A percentile compares a stretch with the other conserved stretches of the same genome.
These are phyloP conservation scores for Salix brachista DNA, from an alignment of 345 rosid species.

Conservation along the genomic window DNA sequence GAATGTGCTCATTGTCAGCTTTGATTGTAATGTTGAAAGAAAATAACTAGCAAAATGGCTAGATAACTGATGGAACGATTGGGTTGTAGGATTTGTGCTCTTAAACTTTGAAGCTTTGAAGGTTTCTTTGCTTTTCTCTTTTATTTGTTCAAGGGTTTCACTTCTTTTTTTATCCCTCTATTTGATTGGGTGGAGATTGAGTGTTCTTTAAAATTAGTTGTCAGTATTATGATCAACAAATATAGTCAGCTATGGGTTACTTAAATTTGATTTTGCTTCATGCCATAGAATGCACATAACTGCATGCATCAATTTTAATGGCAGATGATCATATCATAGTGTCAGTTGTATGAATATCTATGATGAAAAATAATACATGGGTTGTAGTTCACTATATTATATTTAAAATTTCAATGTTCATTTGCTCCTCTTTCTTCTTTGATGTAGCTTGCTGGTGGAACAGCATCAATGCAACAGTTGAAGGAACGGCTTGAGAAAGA, in stretches of 20 bases:
- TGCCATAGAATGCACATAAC: too few species aligned
- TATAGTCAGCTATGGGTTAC: too few species aligned
- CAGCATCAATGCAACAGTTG: slow-evolving; percentile 97
- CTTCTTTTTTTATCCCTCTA: background rate
- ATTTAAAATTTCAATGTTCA: background rate
- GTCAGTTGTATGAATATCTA: background rate
- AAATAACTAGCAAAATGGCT: background rate
- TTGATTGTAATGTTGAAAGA: background rate
- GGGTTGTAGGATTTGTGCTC: background rate
- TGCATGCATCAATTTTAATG: background rate
- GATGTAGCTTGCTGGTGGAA: slow-evolving; percentile 96
- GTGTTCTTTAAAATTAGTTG: background rate
- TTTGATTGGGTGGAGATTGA: background rate
- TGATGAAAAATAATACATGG: background rate
- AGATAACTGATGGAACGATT: background rate
- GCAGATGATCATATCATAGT: background rate
- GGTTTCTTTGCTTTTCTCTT: background rate
- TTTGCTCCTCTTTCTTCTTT: slow-evolving; percentile 7
- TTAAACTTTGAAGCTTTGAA: too few species aligned
- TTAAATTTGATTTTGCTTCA: too few species aligned
- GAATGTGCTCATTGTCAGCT: background rate
- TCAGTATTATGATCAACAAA: background rate
- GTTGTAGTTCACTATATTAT: background rate
- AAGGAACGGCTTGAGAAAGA: slow-evolving; percentile 99
- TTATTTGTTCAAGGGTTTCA: background rate